Conservation (phyloP, 2,329 filamentous ascomycete species). For the Nemania sp. region DNA sequence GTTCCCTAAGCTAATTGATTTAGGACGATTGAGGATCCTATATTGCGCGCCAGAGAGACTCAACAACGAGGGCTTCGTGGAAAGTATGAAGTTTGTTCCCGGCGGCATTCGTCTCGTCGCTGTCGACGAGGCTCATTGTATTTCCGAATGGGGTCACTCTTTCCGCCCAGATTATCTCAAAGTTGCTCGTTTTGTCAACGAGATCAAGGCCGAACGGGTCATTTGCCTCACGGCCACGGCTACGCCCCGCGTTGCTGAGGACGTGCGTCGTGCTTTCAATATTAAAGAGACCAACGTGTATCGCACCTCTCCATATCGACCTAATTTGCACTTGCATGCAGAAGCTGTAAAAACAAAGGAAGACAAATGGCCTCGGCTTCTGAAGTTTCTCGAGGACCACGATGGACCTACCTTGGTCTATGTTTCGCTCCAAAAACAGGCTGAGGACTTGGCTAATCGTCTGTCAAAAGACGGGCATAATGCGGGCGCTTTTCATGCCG, state of each 20-base stretch:
- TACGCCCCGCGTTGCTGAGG: slow-evolving; percentile 57
- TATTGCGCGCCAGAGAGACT: slow-evolving; percentile 63
- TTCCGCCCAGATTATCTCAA: slow-evolving; percentile 33
- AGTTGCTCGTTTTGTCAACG: slow-evolving; percentile 58
- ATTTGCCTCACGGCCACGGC: slow-evolving; percentile 64
- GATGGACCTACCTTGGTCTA: slow-evolving; percentile 63
- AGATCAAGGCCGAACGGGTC: slow-evolving; percentile 60
- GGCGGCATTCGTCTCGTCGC: slow-evolving; percentile 61
- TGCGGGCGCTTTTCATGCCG: slow-evolving; percentile 54
- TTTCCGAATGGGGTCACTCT: slow-evolving; percentile 52
- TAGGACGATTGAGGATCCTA: slow-evolving; percentile 53
- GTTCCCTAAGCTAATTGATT: background rate
- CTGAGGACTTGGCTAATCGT: slow-evolving; percentile 47
- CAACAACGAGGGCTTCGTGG: slow-evolving; percentile 63
- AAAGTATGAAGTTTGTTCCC: slow-evolving; percentile 55
- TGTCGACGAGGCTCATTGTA: slow-evolving; percentile 62
- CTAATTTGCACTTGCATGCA: slow-evolving; percentile 60
- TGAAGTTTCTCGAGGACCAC: slow-evolving; percentile 53
- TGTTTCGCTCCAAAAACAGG: slow-evolving; percentile 59
- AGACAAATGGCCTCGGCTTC: slow-evolving; percentile 50
- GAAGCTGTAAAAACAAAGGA: slow-evolving; percentile 46
- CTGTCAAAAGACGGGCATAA: slow-evolving; percentile 45
- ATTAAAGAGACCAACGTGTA: slow-evolving; percentile 56
- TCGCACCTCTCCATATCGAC: slow-evolving; percentile 60
- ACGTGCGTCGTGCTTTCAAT: slow-evolving; percentile 56